Evolutionary conservation across 129 eudicot species (phyloP), one percentile per base, ranked within the genome.

Genomic region (Chrysanthemum seticuspe): DNA sequence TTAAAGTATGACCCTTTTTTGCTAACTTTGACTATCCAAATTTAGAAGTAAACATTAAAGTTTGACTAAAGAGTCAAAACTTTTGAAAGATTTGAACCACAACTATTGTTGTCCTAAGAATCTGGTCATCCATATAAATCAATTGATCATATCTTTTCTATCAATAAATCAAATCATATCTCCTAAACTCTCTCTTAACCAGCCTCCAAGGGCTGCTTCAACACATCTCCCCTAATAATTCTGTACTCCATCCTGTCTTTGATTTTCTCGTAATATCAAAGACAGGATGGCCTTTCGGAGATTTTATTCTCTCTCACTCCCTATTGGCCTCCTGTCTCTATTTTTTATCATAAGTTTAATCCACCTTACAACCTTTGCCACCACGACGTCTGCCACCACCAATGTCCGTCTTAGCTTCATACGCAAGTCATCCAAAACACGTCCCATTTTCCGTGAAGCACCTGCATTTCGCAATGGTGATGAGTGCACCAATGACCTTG

Each of bases 201-300:
- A 67, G 65, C 72, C 81, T 80, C 75, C 68, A 70, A 84, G 81
- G 85, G 86, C 87, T 76, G 81, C 84, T 47, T 57, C 82, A 51
- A 58, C 55, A 68, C 76, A 68, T 75, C 58, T 25, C 68, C 56
- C 71, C 68, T 63, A 21, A 52, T 67, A 51, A 76, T 65, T 72
- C 15, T 66, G 55, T 15, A 45, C 40, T 25, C 48, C 77, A 75
- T 61, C 75, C 25, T 48, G 61, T 72, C 57, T 47, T 62, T 67
- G 52, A 56, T 60, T 68, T 13, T 61, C 47, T 3, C 58, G n/a
- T 54, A 76, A 79, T 48, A 49, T 19, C 67, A 49, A 65, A 68
- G 86, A 74, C 92, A 83, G 88, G 88, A 84, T 87, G 92, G 86
- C 86, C 81, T 78, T 69, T 74, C 74, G 78, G 91, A 83, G 85